Conservation (phyloP, 176 grass and related monocot species). For the Olyra latifolia region DNA sequence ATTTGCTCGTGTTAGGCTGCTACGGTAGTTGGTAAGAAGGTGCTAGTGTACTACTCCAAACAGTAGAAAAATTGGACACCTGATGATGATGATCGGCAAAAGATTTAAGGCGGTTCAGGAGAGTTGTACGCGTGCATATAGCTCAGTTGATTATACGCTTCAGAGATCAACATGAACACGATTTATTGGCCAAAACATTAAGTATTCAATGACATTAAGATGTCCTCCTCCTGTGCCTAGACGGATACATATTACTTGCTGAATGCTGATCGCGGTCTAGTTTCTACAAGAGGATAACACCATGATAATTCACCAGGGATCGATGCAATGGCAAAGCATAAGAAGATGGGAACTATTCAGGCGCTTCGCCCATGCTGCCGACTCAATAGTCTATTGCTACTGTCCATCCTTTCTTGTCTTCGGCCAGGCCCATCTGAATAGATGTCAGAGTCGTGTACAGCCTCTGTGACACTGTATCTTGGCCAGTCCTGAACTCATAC, state of each 20-base stretch:
- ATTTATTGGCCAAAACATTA: background rate
- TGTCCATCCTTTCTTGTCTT: constrained; percentile 81
- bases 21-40: background rate
- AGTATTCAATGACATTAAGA: background rate
- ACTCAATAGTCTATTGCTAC: constrained; percentile 47
- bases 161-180: background rate
- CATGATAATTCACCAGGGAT: background rate
- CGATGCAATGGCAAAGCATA: background rate
- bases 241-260: background rate
- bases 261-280: background rate
- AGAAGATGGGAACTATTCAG: background rate
- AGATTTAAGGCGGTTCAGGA: background rate
- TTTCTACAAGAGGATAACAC: background rate
- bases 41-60: background rate
- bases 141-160: background rate
- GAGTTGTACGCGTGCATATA: background rate
- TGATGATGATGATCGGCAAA: background rate
- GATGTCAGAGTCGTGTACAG: constrained; percentile 69
- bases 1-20: background rate
- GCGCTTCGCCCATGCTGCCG: background rate
- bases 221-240: background rate
- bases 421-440: constrained; percentile 72
- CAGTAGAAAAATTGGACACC: background rate
- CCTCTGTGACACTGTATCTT: constrained; percentile 46
- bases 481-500: constrained; percentile 63